A percentile compares a stretch with the other conserved stretches of the same genome.
Evolutionary conservation across 2,329 filamentous ascomycete genomes (phyloP).

Genomic region (Calonectria pseudoreteaudii): DNA sequence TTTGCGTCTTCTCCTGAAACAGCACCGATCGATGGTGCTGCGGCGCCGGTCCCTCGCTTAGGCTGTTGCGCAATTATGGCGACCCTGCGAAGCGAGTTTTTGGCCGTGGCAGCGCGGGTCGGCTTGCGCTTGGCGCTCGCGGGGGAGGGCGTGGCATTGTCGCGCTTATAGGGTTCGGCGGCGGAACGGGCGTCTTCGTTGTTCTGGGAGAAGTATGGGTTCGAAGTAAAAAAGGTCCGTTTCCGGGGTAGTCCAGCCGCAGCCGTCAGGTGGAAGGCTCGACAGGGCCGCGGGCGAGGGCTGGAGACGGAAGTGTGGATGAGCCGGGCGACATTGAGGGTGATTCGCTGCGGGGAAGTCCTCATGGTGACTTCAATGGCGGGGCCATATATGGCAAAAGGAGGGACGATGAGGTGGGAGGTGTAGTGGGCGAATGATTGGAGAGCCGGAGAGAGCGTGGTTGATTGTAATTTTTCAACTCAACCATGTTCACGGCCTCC

Average conservation of each 20-base stretch:
- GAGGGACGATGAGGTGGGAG: neutral
- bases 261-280: conserved; percentile 61
- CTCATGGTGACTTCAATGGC: conserved; percentile 46
- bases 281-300: conserved; percentile 44
- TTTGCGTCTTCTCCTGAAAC: conserved; percentile 33
- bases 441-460: conserved; percentile 14
- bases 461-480: neutral
- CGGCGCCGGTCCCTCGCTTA: conserved; percentile 51
- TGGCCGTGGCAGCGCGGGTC: conserved; percentile 60
- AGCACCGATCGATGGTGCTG: conserved; percentile 27
- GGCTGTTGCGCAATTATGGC: conserved; percentile 84
- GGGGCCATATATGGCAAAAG: conserved; percentile 36
- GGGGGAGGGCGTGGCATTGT: conserved; percentile 22
- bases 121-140: conserved; percentile 58
- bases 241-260: conserved; percentile 61
- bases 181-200: conserved; percentile 43
- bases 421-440: neutral
- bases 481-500: neutral
- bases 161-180: conserved; percentile 33
- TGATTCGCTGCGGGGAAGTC: conserved; percentile 47
- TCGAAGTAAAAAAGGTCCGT: conserved; percentile 75
- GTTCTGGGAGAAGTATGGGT: conserved; percentile 63
- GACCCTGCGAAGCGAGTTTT: conserved; percentile 84
- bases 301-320: conserved; percentile 45
- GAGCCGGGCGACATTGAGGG: conserved; percentile 45